Percentiles rank a stretch among this genome's conserved stretches.
phyloP scores from a whole-genome alignment of 441 rosid genomes.

The Gossypium aridum region DNA sequence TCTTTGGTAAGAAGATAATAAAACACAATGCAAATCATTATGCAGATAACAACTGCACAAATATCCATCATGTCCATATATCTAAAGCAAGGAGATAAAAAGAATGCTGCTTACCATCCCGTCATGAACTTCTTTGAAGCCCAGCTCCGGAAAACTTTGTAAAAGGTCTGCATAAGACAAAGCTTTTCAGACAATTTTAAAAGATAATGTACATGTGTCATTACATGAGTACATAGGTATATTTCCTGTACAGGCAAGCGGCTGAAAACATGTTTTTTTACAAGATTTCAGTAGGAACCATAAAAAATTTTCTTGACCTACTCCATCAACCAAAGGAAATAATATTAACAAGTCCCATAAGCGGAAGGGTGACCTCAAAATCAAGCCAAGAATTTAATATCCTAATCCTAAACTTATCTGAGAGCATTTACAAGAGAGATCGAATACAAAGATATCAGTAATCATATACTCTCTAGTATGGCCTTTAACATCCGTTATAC shows the following conservation, averaged over 20 bases:
- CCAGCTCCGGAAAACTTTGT: constrained; percentile 91
- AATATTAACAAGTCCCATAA: not conserved
- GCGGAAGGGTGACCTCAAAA: not conserved
- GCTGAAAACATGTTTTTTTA: not conserved
- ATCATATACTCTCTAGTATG: not conserved
- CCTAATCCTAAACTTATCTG: not conserved
- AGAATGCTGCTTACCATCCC: constrained; percentile 58
- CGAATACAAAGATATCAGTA: not conserved
- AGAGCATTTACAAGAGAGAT: not conserved
- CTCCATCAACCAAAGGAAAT: not conserved
- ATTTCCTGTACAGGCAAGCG: not conserved
- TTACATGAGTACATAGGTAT: not conserved
- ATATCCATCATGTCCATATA: not conserved
- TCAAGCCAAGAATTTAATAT: not conserved
- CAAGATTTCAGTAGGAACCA: not conserved
- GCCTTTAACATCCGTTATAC: not conserved
- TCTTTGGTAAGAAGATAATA: not conserved
- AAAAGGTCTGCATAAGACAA: constrained; percentile 56
- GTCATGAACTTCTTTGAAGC: constrained; percentile 98
- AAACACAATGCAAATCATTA: not conserved
- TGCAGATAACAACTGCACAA: not conserved
- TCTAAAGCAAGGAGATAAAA: not conserved
- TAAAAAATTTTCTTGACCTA: not conserved
- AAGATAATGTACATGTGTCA: not conserved
- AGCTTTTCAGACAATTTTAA: not conserved